These are phyloP conservation scores for Pleurozium schreberi DNA, from an alignment of 225 moss, liverwort and hornwort genomes.

Conservation along the genomic window DNA sequence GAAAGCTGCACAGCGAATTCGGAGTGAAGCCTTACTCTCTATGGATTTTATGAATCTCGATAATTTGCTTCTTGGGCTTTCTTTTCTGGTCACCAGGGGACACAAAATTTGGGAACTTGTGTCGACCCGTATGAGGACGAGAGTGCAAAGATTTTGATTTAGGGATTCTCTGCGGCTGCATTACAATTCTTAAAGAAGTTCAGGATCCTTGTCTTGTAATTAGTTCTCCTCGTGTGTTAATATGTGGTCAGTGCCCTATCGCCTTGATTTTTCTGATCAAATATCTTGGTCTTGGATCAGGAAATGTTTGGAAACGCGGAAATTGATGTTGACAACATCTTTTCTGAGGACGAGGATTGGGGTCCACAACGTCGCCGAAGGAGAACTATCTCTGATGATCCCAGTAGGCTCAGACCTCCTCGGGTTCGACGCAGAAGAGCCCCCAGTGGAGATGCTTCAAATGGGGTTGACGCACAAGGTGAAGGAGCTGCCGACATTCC, in stretches of 20 bases:
- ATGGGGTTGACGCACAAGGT: neutral
- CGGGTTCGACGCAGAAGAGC: constrained; percentile 16
- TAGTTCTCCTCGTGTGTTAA: neutral
- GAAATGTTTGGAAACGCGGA: constrained; percentile 74
- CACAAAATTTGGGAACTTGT: neutral
- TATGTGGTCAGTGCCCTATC: neutral
- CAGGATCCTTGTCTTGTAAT: neutral
- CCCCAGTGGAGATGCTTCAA: neutral
- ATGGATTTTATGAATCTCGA: neutral
- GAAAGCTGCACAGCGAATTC: neutral
- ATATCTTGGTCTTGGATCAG: constrained; percentile 8
- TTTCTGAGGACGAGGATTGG: constrained; percentile 84
- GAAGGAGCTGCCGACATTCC: constrained; percentile 4
- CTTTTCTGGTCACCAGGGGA: neutral
- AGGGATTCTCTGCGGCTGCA: neutral
- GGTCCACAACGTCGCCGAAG: constrained; percentile 60
- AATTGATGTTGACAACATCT: constrained; percentile 23
- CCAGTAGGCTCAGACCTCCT: constrained; percentile 17
- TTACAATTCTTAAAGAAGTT: neutral
- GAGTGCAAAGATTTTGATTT: neutral
- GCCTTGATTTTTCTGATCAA: neutral
- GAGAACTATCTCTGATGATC: constrained; percentile 36
- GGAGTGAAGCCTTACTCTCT: neutral
- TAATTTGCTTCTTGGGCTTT: neutral
- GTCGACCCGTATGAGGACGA: neutral